Conservation (phyloP, 2,329 filamentous ascomycete genomes). For the Scedosporium apiospermum region DNA sequence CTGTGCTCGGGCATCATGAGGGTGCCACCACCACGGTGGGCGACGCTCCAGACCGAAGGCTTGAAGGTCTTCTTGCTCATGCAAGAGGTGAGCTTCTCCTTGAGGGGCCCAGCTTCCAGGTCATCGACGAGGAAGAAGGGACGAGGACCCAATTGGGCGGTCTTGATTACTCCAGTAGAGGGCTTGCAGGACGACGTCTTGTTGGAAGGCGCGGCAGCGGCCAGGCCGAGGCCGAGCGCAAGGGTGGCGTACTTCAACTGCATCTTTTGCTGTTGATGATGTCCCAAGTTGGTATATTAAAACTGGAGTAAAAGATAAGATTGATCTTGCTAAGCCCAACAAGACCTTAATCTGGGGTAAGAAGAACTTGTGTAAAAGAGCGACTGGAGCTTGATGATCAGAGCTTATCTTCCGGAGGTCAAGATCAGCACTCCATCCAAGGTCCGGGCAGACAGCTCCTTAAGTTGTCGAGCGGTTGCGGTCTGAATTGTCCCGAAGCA, state of each 20-base stretch:
- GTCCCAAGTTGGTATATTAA: neutral
- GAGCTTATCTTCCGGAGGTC: neutral
- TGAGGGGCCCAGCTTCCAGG: slow-evolving; percentile 51
- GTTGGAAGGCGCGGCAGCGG: neutral
- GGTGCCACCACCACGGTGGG: slow-evolving; percentile 52
- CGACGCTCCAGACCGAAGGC: slow-evolving; percentile 47
- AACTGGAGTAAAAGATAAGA: too few relatives aligned
- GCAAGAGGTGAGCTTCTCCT: slow-evolving; percentile 49
- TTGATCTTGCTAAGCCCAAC: too few relatives aligned
- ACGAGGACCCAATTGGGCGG: slow-evolving; percentile 51
- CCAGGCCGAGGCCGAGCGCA: neutral
- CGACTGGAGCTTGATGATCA: neutral
- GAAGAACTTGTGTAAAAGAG: neutral
- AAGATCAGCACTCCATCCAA: neutral
- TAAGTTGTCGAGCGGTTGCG: neutral
- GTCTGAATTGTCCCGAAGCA: neutral
- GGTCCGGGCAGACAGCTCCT: neutral
- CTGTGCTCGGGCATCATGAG: slow-evolving; percentile 58
- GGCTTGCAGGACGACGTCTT: neutral
- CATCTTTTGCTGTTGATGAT: neutral
- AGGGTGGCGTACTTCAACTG: neutral
- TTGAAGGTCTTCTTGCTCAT: slow-evolving; percentile 39
- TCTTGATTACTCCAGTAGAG: slow-evolving; percentile 22
- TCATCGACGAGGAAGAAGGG: slow-evolving; percentile 56
- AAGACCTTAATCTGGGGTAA: neutral